phyloP scores from a whole-genome alignment of 2,329 filamentous ascomycete genomes.

The Penicillium nordicum region DNA sequence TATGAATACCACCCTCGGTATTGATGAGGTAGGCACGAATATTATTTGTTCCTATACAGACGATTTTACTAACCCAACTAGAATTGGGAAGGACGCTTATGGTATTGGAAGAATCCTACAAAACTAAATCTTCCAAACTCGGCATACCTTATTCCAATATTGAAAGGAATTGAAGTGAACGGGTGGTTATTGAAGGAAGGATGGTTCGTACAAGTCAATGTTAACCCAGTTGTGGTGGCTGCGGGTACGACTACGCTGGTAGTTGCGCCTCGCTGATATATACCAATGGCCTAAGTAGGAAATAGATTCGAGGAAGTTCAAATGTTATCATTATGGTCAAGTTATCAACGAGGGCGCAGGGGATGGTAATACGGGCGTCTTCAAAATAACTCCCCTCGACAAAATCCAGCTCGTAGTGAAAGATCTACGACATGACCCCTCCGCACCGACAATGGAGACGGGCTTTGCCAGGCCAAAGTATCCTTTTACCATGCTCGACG shows the following conservation, averaged over 20 bases:
- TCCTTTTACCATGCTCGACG: conserved; percentile 50
- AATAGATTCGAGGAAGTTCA: no score
- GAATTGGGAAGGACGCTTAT: neutral
- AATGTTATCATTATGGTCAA: conserved; percentile 29
- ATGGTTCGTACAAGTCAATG: neutral
- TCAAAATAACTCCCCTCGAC: conserved; percentile 38
- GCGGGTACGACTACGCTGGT: neutral
- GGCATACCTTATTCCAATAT: neutral
- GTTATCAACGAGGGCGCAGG: conserved; percentile 37
- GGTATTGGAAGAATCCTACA: neutral
- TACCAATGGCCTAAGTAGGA: neutral
- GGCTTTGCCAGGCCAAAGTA: conserved; percentile 39
- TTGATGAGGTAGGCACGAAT: neutral
- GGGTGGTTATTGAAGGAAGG: neutral
- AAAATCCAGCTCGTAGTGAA: conserved; percentile 42
- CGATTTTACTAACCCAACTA: neutral
- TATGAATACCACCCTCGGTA: neutral
- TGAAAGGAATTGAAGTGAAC: neutral
- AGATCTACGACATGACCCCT: conserved; percentile 40
- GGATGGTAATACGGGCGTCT: conserved; percentile 31
- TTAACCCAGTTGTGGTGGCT: neutral
- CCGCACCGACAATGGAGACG: conserved; percentile 40
- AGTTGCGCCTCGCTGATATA: neutral
- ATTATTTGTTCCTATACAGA: no score
- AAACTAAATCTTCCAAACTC: neutral